phyloP scores from a whole-genome alignment of 148 eudicot species.

The Oxyria digyna region DNA sequence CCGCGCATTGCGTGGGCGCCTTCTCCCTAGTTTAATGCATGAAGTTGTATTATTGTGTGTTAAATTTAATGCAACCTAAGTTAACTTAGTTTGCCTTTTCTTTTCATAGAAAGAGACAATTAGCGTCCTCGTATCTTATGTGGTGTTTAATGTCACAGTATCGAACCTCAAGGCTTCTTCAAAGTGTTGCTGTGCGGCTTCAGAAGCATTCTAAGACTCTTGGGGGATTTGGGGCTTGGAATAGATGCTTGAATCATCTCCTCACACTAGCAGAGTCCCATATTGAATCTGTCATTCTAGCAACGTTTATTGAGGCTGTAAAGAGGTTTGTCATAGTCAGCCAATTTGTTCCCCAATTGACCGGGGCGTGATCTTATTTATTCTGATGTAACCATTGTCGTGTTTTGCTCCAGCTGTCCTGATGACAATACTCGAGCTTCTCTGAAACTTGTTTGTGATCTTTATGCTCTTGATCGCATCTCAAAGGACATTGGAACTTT shows the following conservation, averaged over 20 bases:
- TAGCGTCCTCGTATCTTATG: too few species aligned
- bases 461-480: constrained; percentile 85
- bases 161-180: constrained; percentile 93
- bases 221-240: constrained; percentile 96
- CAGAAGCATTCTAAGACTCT: constrained; percentile 74
- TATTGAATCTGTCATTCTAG: constrained; percentile 78
- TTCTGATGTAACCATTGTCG: neutral
- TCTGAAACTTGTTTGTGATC: constrained; percentile 79
- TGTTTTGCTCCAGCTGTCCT: constrained; percentile 51
- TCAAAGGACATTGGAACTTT: constrained; percentile 96
- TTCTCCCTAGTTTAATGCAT: too few species aligned
- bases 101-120: neutral
- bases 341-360: neutral
- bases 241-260: constrained; percentile 92
- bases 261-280: constrained; percentile 94
- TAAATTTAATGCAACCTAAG: too few species aligned
- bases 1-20: too few species aligned
- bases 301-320: constrained; percentile 73
- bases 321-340: constrained; percentile 28
- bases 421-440: constrained; percentile 65
- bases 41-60: too few species aligned
- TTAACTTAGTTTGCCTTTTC: neutral
- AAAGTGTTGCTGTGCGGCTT: constrained; percentile 75
- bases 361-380: neutral
- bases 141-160: constrained; percentile 38